Percentiles rank a stretch among this genome's conserved stretches.
Conservation (phyloP, 2,329 filamentous ascomycete genomes). For the Biscogniauxia mediterranea region DNA sequence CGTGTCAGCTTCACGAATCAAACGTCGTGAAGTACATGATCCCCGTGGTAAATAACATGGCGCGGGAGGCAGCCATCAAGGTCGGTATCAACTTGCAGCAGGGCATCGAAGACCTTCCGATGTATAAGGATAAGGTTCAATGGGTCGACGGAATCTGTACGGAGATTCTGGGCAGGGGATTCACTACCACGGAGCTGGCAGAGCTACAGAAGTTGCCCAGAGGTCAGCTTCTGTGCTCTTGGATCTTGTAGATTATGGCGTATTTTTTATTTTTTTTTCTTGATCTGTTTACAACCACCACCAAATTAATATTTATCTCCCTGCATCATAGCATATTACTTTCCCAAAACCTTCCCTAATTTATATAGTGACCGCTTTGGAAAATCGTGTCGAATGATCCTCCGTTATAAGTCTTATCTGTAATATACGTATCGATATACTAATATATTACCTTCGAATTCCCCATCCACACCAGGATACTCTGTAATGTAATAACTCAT, state of each 20-base stretch:
- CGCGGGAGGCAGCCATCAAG: constrained; percentile 1
- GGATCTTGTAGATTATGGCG: constrained; percentile 3
- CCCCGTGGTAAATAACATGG: constrained; percentile 10
- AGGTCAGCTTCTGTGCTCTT: constrained; percentile 6
- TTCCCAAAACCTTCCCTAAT: no score
- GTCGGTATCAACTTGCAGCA: constrained; percentile 6
- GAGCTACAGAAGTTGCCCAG: constrained; percentile 3
- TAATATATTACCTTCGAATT: no score
- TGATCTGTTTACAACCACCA: no score
- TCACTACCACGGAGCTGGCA: constrained; percentile 8
- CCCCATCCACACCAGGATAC: no score
- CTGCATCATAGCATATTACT: no score
- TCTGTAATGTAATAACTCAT: no score
- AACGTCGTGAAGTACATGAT: constrained; percentile 14
- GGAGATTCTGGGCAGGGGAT: constrained; percentile 8
- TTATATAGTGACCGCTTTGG: no score
- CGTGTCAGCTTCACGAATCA: constrained; percentile 6
- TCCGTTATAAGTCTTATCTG: no score
- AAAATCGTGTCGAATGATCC: no score
- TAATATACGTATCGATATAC: no score
- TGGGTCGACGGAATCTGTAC: constrained; percentile 6
- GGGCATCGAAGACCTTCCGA: constrained; percentile 6
- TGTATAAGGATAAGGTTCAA: constrained; percentile 5
- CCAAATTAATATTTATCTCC: no score
- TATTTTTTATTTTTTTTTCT: neutral